Evolutionary conservation across 371 early-diverging fungal species (phyloP), one percentile per base, ranked within the genome.

Genomic region (Umbelopsis sp.): DNA sequence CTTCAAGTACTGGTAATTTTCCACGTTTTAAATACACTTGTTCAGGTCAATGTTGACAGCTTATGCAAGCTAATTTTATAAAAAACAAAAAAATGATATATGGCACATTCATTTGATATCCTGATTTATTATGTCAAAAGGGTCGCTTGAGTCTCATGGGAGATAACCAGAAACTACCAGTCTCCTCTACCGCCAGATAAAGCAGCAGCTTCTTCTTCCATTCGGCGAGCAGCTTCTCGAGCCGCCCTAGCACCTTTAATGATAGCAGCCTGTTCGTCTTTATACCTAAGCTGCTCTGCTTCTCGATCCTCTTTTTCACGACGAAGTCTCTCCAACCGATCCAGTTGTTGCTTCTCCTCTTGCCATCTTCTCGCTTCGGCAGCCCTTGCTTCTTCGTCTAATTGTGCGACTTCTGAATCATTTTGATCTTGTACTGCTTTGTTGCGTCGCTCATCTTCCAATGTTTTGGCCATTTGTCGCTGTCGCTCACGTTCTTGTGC

Each of bases 371-470:
- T 72, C 3, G 44, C n/a, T 57, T 77, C 78, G 32, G 75, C 68
- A n/a, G 74, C 72, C 65, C 72, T 70, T 37, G 57, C 57, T 35
- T 57, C 57, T 57, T 57, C 57, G 14, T 57, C 57, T 57, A 57
- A 32, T 57, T 35, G 57, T 35, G 73, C 76, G 9, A 68, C 64
- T 62, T 80, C 84, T 9, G 76, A 79, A 44, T 76, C 78, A 57
- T 78, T 70, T 16, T 64, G 69, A 18, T 46, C 50, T 32, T 71
- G 65, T 10, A 75, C 57, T 35, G 57, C 57, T 5, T 57, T 29
- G n/a, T 57, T 29, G 14, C 57, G 57, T 11, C 57, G 57, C 57
- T 57, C 57, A 18, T 32, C 57, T 57, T 57, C 57, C 35, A 57
- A 57, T 35, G 37, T 24, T 57, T 57, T 57, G 29, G 57, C 57